A percentile compares a stretch with the other conserved stretches of the same genome.
phyloP scores from a whole-genome alignment of 768 basidiomycete species.

The Kwoniella mangroviensis region DNA sequence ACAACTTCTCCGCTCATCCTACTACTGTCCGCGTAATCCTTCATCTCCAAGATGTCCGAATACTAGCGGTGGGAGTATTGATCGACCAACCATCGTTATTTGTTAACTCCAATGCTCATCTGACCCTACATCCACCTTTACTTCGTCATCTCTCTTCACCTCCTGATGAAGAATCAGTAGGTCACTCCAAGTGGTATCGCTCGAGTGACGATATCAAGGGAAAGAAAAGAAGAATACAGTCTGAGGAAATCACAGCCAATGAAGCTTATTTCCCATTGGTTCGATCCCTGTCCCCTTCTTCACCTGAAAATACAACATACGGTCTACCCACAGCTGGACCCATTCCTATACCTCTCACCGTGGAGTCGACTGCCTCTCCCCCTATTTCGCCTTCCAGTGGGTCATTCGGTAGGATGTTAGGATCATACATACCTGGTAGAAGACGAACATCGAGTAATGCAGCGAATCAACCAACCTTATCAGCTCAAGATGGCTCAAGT shows the following conservation, averaged over 20 bases:
- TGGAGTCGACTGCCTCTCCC: slow-evolving; percentile 1
- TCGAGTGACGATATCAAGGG: background rate
- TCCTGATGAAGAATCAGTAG: slow-evolving; percentile 2
- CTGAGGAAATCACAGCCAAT: slow-evolving; percentile 14
- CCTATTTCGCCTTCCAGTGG: slow-evolving; percentile 17
- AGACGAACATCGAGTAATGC: slow-evolving; percentile 15
- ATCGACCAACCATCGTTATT: slow-evolving; percentile 44
- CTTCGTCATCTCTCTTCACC: slow-evolving; percentile 28
- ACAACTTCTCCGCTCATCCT: slow-evolving; percentile 48
- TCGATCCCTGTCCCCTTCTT: slow-evolving; percentile 31
- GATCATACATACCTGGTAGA: slow-evolving; percentile 28
- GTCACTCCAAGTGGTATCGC: slow-evolving; percentile 11
- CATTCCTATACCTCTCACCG: slow-evolving; percentile 10
- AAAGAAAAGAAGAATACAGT: slow-evolving; percentile 1
- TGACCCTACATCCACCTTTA: slow-evolving; percentile 53
- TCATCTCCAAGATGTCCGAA: slow-evolving; percentile 52
- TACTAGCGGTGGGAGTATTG: slow-evolving; percentile 50
- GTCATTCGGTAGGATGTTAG: slow-evolving; percentile 9
- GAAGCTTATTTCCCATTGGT: slow-evolving; percentile 47
- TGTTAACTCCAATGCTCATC: slow-evolving; percentile 55
- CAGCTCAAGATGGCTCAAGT: background rate
- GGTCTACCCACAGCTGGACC: slow-evolving; percentile 23
- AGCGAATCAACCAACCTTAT: background rate
- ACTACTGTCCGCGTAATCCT: slow-evolving; percentile 47
- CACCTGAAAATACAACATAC: slow-evolving; percentile 31